Conservation (phyloP, 75 land plant species). For the Pinus taeda region DNA sequence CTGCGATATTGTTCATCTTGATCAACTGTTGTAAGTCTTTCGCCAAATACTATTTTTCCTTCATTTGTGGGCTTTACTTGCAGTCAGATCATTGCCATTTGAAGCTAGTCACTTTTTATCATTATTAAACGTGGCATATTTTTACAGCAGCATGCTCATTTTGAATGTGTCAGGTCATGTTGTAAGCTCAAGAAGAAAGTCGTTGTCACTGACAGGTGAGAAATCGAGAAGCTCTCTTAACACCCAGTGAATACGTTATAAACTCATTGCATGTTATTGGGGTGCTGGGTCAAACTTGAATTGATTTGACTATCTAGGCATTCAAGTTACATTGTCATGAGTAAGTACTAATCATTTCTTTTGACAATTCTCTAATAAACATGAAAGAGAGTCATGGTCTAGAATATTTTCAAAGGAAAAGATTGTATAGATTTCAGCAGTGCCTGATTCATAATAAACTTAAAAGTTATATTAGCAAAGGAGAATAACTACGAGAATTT, state of each 20-base stretch:
- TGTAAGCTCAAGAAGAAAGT: constrained; percentile 82
- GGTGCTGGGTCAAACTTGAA: not conserved
- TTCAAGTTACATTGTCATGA: not conserved
- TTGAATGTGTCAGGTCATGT: constrained; percentile 50
- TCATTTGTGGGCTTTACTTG: not conserved
- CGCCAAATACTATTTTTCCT: not conserved
- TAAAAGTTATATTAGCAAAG: not conserved
- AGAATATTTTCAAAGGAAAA: not conserved
- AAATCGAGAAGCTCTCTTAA: not conserved
- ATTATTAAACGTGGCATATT: not conserved
- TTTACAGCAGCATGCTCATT: not conserved
- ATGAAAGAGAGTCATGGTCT: not conserved
- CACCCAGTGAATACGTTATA: not conserved
- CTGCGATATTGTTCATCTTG: constrained; percentile 77
- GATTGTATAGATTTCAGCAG: not conserved
- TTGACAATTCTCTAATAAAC: not conserved
- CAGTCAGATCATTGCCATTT: not conserved
- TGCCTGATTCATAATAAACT: not conserved
- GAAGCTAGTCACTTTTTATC: not conserved
- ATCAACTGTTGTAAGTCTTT: constrained; percentile 64
- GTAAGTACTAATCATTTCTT: not conserved
- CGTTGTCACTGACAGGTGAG: constrained; percentile 94
- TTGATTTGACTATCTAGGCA: not conserved
- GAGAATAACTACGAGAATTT: too few species aligned
- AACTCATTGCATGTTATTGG: not conserved